Percentiles rank a stretch among this genome's conserved stretches.
phyloP scores from a whole-genome alignment of 1,284 basidiomycete genomes.

The Tetrapyrgos nigripes region DNA sequence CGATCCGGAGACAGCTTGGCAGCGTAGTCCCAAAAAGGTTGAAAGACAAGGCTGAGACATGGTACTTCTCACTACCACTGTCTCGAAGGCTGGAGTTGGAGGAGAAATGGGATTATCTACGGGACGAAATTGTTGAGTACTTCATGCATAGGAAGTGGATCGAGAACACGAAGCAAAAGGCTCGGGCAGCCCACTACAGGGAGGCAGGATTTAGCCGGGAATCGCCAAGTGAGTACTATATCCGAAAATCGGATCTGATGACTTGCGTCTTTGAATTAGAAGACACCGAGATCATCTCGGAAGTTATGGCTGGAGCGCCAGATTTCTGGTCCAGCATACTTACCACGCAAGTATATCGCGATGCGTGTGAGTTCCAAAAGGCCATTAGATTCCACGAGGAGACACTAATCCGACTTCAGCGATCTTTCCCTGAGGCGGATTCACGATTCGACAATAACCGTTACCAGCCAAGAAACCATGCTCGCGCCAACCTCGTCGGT shows the following conservation, averaged over 20 bases:
- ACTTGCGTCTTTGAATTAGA: constrained; percentile 6
- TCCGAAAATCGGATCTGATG: constrained; percentile 17
- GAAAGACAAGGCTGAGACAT: neutral
- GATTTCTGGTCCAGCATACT: constrained; percentile 26
- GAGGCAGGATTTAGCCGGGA: constrained; percentile 23
- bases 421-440: no score
- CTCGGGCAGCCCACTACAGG: constrained; percentile 15
- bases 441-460: no score
- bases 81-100: neutral
- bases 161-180: neutral
- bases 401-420: constrained; percentile 8
- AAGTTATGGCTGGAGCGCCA: constrained; percentile 30
- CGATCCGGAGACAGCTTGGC: neutral
- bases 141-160: constrained; percentile 8
- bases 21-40: neutral
- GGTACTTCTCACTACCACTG: constrained; percentile 4
- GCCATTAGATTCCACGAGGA: constrained; percentile 28
- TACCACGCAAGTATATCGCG: constrained; percentile 18
- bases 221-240: constrained; percentile 21
- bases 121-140: neutral
- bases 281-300: constrained; percentile 24
- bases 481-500: neutral
- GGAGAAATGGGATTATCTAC: neutral
- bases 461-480: no score
- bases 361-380: constrained; percentile 21